phyloP scores from a whole-genome alignment of 164 flowering plant genomes.

The Annona squamosa region DNA sequence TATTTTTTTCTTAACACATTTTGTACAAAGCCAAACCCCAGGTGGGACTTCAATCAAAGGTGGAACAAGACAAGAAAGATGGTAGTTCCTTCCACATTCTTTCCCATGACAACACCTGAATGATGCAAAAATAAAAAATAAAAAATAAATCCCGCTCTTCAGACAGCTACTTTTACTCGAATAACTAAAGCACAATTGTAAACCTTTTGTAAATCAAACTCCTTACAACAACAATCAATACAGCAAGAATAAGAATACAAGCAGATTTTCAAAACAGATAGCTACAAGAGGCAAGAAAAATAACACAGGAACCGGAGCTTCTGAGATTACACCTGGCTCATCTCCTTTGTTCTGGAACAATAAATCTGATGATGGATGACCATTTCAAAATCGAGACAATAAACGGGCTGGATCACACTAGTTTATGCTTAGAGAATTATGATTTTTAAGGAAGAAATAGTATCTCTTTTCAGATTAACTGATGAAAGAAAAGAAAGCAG shows the following conservation, averaged over 20 bases:
- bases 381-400: too few relatives aligned
- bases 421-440: too few relatives aligned
- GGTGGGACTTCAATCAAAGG: constrained; percentile 33
- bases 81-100: constrained; percentile 44
- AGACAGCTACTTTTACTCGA: background rate
- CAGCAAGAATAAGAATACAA: background rate
- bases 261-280: background rate
- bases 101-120: constrained; percentile 55
- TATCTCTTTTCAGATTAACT: too few relatives aligned
- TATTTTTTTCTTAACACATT: constrained; percentile 47
- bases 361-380: background rate
- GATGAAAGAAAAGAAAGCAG: too few relatives aligned
- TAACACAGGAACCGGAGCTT: background rate
- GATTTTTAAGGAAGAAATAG: too few relatives aligned
- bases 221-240: background rate
- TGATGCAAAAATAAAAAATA: background rate
- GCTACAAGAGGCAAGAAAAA: background rate
- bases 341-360: background rate
- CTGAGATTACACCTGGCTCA: background rate
- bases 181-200: too few relatives aligned
- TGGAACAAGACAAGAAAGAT: constrained; percentile 51
- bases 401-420: too few relatives aligned
- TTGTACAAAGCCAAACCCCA: constrained; percentile 45
- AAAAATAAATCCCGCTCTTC: background rate
- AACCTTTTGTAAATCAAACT: background rate